A percentile compares a stretch with the other conserved stretches of the same genome.
Conservation (phyloP, 164 flowering plant genomes). For the Tinospora cordifolia region DNA sequence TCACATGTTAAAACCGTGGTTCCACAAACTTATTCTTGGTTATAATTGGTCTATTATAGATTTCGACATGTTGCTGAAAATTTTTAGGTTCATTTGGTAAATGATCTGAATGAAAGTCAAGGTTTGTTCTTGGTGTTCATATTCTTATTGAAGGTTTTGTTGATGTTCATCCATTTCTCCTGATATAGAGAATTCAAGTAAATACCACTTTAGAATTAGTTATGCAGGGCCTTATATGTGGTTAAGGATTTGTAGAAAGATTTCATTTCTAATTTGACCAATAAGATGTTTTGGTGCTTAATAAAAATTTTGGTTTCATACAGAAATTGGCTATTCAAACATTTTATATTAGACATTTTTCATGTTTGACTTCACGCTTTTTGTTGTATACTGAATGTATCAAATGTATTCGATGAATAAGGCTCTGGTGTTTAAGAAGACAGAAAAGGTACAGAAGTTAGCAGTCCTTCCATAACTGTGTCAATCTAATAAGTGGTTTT, state of each 20-base stretch:
- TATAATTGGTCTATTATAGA: too few relatives aligned
- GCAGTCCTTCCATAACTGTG: neutral
- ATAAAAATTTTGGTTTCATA: neutral
- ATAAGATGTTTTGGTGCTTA: neutral
- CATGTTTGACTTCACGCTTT: neutral
- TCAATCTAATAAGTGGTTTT: conserved; percentile 3
- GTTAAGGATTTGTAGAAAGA: neutral
- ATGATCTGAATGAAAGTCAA: too few relatives aligned
- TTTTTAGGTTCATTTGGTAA: too few relatives aligned
- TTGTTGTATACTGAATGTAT: neutral
- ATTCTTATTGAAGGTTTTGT: too few relatives aligned
- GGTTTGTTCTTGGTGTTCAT: too few relatives aligned
- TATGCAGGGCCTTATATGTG: neutral
- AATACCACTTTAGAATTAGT: neutral
- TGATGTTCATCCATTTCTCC: neutral
- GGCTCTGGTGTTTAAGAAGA: neutral
- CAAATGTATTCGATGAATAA: neutral
- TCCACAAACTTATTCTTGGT: too few relatives aligned
- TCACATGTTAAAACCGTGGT: too few relatives aligned
- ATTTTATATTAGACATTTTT: neutral
- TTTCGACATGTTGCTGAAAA: too few relatives aligned
- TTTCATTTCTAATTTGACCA: neutral
- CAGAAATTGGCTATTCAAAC: neutral
- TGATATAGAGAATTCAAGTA: neutral
- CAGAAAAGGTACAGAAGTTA: neutral